Evolutionary conservation across 2,329 filamentous ascomycete genomes (phyloP), one percentile per base, ranked within the genome.

Genomic region (Ambrosiella beaveri): DNA sequence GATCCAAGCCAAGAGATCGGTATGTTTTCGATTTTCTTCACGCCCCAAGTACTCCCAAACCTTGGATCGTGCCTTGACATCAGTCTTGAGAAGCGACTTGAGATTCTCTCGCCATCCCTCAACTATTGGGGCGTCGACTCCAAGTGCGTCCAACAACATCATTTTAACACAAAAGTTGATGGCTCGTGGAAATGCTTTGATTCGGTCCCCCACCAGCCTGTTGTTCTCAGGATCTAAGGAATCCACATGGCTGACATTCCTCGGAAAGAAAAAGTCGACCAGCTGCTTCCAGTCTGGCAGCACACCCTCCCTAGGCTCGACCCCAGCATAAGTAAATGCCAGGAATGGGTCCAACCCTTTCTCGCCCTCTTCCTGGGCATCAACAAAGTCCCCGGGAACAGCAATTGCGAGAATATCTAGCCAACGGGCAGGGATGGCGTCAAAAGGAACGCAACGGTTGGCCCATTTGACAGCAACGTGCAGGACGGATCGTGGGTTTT

Each of bases 401-500:
- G 80, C 81, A 7, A 93, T 73, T 7, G 90, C 91, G 54, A 96
- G 75, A 13, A 97, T 79, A 67, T 96, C 82, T 52, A 96, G 86
- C 87, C 88, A 96, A 54, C 93, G 80, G 35, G 82, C 93, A 41
- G 84, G 75, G 8, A 88, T 76, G 65, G 95, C 88, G 17, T 76
- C 76, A 64, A 88, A 96, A 0, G 85, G 80, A 4, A 98, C 74
- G 65, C 88, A 95, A 55, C 87, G 79, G 66, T 97, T 97, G 9
- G 88, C 88, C 75, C 91, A 96, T 59, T 93, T 86, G 7, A 93
- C 83, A 27, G 84, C 84, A 17, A 88, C 84, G 69, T 90, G 93
- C 7, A 27, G 27, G 5, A 27, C 87, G 81, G 39, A 86, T 85
- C 64, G 85, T 90, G 63, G 85, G 78, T n/a, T 82, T 73, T 13